These are phyloP conservation scores for Coemansia sp. DNA, from an alignment of 192 early-diverging fungal genomes.

Conservation along the genomic window DNA sequence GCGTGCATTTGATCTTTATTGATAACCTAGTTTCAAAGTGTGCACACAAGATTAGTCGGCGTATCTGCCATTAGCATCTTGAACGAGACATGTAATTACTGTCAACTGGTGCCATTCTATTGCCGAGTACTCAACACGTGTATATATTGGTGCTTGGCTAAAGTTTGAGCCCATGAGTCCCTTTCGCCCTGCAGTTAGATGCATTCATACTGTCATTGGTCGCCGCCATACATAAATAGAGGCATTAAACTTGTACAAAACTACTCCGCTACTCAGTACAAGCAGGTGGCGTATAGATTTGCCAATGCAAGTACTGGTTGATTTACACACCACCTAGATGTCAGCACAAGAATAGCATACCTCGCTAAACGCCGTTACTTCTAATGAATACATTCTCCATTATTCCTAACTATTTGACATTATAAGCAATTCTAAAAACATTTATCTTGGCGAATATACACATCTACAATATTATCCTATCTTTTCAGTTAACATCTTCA, in stretches of 20 bases:
- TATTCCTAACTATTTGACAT: neutral
- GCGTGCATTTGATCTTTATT: neutral
- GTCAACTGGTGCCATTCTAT: neutral
- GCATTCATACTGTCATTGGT: neutral
- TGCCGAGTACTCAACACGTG: neutral
- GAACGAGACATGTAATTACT: neutral
- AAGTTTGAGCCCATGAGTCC: neutral
- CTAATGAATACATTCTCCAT: neutral
- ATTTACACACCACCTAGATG: neutral
- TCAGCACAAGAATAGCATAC: neutral
- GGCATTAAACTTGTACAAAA: neutral
- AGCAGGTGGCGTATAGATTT: constrained; percentile 1
- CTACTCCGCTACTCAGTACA: neutral
- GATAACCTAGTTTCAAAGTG: neutral
- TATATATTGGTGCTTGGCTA: neutral
- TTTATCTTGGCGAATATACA: neutral
- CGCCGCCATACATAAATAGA: neutral
- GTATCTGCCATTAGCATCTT: neutral
- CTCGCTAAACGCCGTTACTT: neutral
- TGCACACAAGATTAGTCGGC: neutral
- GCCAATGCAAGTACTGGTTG: neutral
- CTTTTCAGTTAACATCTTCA: neutral
- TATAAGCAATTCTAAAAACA: neutral
- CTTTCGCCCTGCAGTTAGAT: neutral
- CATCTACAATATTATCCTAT: neutral